phyloP scores from a whole-genome alignment of 352 stramenopile genomes.

The Phytophthora podocarpi region DNA sequence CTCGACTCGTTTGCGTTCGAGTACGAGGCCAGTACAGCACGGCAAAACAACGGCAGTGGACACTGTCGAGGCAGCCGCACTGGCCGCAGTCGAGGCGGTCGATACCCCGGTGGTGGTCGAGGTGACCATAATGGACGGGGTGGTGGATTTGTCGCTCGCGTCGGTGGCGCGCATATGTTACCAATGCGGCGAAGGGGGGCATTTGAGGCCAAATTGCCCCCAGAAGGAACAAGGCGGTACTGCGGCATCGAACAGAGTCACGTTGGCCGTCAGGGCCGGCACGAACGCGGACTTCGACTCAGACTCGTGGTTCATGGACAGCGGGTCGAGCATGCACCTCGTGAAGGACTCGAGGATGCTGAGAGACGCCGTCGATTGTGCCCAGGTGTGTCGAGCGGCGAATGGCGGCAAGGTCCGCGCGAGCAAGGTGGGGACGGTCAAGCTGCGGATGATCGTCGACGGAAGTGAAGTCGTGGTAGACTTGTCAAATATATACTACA shows the following conservation, averaged over 20 bases:
- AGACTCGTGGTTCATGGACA: constrained; percentile 15
- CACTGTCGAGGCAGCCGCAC: neutral
- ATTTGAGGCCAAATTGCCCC: neutral
- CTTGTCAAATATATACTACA: constrained; percentile 6
- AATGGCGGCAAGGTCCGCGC: neutral
- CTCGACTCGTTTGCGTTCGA: neutral
- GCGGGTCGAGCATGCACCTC: constrained; percentile 14
- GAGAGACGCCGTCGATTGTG: neutral
- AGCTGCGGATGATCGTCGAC: neutral
- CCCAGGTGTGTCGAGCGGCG: neutral
- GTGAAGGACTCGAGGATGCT: constrained; percentile 4
- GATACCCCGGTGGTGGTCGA: neutral
- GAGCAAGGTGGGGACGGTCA: neutral
- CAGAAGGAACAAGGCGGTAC: neutral
- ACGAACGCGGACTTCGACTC: neutral
- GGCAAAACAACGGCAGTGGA: neutral
- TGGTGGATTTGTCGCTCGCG: neutral
- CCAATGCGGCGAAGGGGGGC: constrained; percentile 1
- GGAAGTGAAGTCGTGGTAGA: neutral
- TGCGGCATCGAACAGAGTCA: neutral
- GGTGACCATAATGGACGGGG: too few species aligned
- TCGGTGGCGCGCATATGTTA: neutral
- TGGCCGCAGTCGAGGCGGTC: neutral
- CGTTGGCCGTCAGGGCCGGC: neutral
- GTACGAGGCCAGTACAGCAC: neutral